Conservation (phyloP, 768 basidiomycete species). For the Mycena vitilis region DNA sequence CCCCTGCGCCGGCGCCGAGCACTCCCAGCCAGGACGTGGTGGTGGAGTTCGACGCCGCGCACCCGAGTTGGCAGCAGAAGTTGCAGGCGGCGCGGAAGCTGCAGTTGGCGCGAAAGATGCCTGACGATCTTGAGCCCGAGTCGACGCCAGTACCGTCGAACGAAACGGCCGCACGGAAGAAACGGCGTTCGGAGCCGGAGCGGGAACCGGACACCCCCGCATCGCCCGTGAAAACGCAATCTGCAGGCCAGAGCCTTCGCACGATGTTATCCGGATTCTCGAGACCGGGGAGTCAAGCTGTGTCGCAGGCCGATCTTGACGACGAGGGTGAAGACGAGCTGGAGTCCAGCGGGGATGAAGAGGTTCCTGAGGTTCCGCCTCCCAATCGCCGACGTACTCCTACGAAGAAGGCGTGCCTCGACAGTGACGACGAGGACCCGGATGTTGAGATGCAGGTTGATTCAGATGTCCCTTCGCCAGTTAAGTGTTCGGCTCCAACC, state of each 20-base stretch:
- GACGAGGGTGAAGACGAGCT: conserved; percentile 41
- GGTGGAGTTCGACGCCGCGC: conserved; percentile 12
- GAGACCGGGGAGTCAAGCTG: conserved; percentile 56
- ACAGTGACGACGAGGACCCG: conserved; percentile 37
- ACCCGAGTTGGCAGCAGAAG: conserved; percentile 15
- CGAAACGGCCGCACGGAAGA: conserved; percentile 48
- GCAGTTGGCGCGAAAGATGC: conserved; percentile 12
- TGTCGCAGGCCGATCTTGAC: conserved; percentile 34
- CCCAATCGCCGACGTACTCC: neutral
- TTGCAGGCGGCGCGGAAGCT: conserved; percentile 3
- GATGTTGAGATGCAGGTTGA: conserved; percentile 42
- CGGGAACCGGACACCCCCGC: neutral
- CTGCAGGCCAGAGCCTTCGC: conserved; percentile 51
- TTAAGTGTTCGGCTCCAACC: conserved; percentile 4
- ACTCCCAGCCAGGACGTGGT: conserved; percentile 20
- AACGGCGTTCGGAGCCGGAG: conserved; percentile 38
- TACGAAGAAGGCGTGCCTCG: conserved; percentile 33
- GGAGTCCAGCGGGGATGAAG: conserved; percentile 27
- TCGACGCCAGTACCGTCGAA: neutral
- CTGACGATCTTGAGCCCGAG: conserved; percentile 28
- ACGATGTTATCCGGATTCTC: conserved; percentile 65
- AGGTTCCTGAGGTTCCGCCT: conserved; percentile 12
- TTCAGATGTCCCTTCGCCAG: conserved; percentile 17
- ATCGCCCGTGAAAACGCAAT: neutral
- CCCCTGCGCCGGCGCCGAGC: neutral